These are phyloP conservation scores for Parasitella parasitica DNA, from an alignment of 371 early-diverging fungal species.

Conservation along the genomic window DNA sequence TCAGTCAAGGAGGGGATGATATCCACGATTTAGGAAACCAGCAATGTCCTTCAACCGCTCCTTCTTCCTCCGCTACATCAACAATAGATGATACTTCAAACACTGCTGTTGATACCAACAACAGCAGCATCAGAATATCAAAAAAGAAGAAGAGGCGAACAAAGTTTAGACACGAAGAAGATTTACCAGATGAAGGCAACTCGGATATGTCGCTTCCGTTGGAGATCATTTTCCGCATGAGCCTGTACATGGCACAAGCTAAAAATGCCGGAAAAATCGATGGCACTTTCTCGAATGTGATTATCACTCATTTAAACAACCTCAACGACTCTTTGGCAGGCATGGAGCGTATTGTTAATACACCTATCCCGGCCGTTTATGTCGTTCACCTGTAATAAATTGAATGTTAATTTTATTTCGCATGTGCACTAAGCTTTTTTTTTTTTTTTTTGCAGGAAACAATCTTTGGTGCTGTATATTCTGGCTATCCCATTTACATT, in stretches of 20 bases:
- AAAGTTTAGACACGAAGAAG: constrained; percentile 36
- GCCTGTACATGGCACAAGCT: constrained; percentile 53
- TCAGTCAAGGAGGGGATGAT: constrained; percentile 16
- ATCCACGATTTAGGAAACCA: constrained; percentile 14
- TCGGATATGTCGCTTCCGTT: constrained; percentile 60
- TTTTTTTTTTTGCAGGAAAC: constrained; percentile 42
- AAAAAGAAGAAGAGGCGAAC: constrained; percentile 4
- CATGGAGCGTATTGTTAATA: constrained; percentile 75
- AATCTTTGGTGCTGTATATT: constrained; percentile 67
- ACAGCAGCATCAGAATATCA: neutral
- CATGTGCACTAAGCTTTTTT: neutral
- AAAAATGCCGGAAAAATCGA: constrained; percentile 49
- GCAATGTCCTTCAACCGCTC: constrained; percentile 1
- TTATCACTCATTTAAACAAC: constrained; percentile 49
- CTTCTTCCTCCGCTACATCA: constrained; percentile 8
- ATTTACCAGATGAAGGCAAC: constrained; percentile 38
- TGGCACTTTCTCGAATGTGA: constrained; percentile 45
- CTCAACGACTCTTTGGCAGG: constrained; percentile 67
- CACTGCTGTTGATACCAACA: neutral
- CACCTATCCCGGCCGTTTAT: constrained; percentile 82
- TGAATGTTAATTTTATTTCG: no score
- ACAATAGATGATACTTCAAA: neutral
- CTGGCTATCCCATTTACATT: constrained; percentile 71
- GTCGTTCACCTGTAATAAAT: constrained; percentile 71
- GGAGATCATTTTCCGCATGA: constrained; percentile 59